Conservation (phyloP, 1,284 basidiomycete genomes). For the Cystobasidium pallidum region DNA sequence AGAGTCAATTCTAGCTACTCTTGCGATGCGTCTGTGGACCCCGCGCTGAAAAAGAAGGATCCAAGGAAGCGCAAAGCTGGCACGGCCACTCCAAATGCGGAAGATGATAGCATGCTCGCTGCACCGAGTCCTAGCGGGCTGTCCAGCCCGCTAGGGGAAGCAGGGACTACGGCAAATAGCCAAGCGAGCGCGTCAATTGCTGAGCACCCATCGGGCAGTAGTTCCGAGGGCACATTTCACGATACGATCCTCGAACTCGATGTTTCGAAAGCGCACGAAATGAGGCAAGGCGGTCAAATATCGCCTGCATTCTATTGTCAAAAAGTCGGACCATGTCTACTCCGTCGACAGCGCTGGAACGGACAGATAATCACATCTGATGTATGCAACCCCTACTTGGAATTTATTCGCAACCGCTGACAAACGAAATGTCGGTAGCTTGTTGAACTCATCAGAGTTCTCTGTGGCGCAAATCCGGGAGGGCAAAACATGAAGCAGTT, state of each 20-base stretch:
- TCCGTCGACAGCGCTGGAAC: not conserved
- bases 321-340: not conserved
- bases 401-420: not conserved
- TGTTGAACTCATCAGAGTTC: not conserved
- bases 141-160: too few species aligned
- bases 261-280: constrained; percentile 2
- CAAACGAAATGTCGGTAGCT: not conserved
- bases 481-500: not conserved
- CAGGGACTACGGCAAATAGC: not conserved
- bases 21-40: constrained; percentile 34
- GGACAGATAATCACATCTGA: not conserved
- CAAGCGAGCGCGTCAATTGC: not conserved
- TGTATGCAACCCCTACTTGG: not conserved
- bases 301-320: not conserved
- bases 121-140: not conserved
- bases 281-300: not conserved
- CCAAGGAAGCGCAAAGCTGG: constrained; percentile 4
- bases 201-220: too few species aligned
- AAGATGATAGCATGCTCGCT: not conserved
- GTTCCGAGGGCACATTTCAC: too few species aligned
- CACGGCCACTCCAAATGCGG: not conserved
- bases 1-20: constrained; percentile 1
- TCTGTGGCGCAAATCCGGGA: not conserved
- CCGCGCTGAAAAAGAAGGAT: constrained; percentile 9
- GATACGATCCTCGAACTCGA: not conserved